phyloP scores from a whole-genome alignment of 257 asterid genomes.

The Penstemon barbatus region DNA sequence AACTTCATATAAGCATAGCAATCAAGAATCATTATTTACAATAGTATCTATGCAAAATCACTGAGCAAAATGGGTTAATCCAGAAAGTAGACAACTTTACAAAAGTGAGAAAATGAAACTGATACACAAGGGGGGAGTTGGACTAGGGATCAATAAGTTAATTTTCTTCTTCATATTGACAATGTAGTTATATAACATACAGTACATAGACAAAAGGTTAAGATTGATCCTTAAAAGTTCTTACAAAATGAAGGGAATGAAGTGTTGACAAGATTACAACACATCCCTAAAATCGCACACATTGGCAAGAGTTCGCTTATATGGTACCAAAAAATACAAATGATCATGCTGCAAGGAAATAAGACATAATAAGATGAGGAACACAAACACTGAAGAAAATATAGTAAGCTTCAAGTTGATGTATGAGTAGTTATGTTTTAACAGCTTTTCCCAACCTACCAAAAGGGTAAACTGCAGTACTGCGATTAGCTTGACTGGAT shows the following conservation, averaged over 20 bases:
- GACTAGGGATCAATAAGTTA: neutral
- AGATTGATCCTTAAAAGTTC: neutral
- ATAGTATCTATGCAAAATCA: too few species aligned
- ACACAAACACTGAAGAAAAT: neutral
- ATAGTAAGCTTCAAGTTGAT: neutral
- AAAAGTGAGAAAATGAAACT: neutral
- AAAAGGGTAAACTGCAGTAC: neutral
- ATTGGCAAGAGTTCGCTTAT: constrained; percentile 2
- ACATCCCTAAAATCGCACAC: neutral
- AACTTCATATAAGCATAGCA: too few species aligned
- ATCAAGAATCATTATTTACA: too few species aligned
- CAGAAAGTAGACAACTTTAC: neutral
- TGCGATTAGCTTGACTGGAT: neutral
- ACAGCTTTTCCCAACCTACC: neutral
- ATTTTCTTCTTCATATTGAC: neutral
- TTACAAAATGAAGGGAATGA: neutral
- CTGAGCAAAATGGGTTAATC: too few species aligned
- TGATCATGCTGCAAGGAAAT: constrained; percentile 31
- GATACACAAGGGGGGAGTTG: constrained; percentile 15
- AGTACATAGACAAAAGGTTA: constrained; percentile 5
- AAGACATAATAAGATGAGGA: neutral
- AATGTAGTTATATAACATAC: neutral
- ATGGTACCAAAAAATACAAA: neutral
- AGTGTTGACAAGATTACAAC: neutral
- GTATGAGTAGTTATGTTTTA: neutral